Percentiles rank a stretch among this genome's conserved stretches.
These are phyloP conservation scores for Scalesia atractyloides DNA, from an alignment of 129 eudicot genomes.

Conservation along the genomic window DNA sequence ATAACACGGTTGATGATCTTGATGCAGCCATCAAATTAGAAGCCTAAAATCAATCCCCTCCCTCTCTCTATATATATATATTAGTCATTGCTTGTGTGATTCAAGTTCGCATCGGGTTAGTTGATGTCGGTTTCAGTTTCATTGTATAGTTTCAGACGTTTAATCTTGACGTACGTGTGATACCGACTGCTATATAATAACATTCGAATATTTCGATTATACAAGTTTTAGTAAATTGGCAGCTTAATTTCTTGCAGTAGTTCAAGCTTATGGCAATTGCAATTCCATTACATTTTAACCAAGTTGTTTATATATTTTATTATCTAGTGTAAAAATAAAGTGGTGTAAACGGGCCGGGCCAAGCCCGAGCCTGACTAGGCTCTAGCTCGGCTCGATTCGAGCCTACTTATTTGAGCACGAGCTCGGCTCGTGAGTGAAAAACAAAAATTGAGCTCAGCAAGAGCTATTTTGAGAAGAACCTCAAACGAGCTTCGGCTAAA, in stretches of 20 bases:
- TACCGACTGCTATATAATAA: not conserved
- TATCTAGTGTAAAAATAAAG: too few species aligned
- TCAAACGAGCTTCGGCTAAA: too few species aligned
- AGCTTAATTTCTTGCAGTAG: not conserved
- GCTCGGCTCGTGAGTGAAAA: too few species aligned
- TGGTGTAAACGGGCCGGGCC: too few species aligned
- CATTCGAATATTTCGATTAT: not conserved
- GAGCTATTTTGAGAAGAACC: too few species aligned
- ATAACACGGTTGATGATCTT: constrained; percentile 66
- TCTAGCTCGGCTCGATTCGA: too few species aligned
- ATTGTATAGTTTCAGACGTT: not conserved
- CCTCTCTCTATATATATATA: not conserved
- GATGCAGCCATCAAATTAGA: constrained; percentile 63
- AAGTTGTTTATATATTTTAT: too few species aligned
- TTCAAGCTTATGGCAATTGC: not conserved
- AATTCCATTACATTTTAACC: too few species aligned
- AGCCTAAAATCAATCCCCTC: constrained; percentile 17
- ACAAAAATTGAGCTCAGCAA: too few species aligned
- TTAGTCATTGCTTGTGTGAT: constrained; percentile 10
- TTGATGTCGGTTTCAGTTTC: not conserved
- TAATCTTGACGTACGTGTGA: not conserved
- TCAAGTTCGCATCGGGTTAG: not conserved
- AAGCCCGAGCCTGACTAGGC: too few species aligned
- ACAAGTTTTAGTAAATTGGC: not conserved
- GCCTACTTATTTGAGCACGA: too few species aligned